These are phyloP conservation scores for Mycena rosella DNA, from an alignment of 768 basidiomycete species.

Conservation along the genomic window DNA sequence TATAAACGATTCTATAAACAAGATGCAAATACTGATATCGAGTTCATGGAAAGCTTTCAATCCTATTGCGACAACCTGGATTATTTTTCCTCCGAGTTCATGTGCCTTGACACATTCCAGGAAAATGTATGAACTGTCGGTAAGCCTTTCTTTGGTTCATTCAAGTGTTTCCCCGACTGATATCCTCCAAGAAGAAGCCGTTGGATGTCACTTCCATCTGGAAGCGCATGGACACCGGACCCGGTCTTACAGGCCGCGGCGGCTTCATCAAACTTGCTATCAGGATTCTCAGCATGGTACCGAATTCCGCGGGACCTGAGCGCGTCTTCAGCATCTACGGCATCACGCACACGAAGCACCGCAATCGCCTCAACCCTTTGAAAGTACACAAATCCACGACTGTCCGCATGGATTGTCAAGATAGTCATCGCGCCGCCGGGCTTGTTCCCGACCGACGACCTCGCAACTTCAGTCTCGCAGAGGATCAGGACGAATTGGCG, in stretches of 20 bases:
- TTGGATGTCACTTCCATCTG: not conserved
- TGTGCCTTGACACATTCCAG: not conserved
- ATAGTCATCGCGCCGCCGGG: too few species aligned
- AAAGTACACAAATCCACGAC: constrained; percentile 30
- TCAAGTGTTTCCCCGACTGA: too few species aligned
- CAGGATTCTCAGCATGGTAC: constrained; percentile 4
- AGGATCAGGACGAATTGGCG: not conserved
- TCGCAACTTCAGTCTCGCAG: not conserved
- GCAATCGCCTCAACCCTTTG: constrained; percentile 28
- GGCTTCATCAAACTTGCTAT: too few species aligned
- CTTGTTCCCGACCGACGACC: too few species aligned
- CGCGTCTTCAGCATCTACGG: constrained; percentile 20
- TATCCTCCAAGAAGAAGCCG: not conserved
- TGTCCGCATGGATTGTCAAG: constrained; percentile 25
- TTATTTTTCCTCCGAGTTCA: not conserved
- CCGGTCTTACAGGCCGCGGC: too few species aligned
- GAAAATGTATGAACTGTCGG: too few species aligned
- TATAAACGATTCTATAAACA: too few species aligned
- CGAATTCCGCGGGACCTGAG: constrained; percentile 15
- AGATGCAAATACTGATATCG: not conserved
- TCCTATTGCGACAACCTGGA: not conserved
- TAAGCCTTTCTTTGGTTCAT: too few species aligned
- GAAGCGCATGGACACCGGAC: not conserved
- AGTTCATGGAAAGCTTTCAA: not conserved
- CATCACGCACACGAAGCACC: constrained; percentile 37